Conservation (phyloP, 2,329 filamentous ascomycete genomes). For the Coniella vitis region DNA sequence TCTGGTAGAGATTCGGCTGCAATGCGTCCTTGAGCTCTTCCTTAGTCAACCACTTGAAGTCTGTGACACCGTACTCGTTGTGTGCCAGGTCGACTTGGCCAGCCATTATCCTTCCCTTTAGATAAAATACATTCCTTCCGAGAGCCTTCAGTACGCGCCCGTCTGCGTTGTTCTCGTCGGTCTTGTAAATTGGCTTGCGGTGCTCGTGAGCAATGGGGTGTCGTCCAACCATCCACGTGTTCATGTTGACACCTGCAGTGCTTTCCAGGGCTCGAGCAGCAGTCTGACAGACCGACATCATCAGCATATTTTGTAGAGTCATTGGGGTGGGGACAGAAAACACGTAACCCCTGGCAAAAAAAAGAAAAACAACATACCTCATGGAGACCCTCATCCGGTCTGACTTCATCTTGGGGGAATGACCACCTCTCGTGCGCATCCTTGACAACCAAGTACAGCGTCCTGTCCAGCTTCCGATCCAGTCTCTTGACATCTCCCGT, state of each 20-base stretch:
- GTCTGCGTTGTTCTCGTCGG: slow-evolving; percentile 32
- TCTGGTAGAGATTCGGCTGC: slow-evolving; percentile 60
- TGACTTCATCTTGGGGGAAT: slow-evolving; percentile 69
- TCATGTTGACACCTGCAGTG: slow-evolving; percentile 88
- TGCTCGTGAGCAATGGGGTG: slow-evolving; percentile 79
- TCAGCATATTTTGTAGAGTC: not conserved
- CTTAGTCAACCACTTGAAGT: slow-evolving; percentile 89
- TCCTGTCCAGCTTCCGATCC: slow-evolving; percentile 71
- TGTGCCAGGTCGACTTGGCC: slow-evolving; percentile 77
- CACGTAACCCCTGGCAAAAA: not conserved
- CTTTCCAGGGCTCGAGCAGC: slow-evolving; percentile 72
- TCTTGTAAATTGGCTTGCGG: slow-evolving; percentile 40
- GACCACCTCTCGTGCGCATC: slow-evolving; percentile 65
- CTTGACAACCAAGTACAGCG: slow-evolving; percentile 82
- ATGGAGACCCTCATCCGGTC: slow-evolving; percentile 69
- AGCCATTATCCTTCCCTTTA: slow-evolving; percentile 94
- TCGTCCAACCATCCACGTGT: slow-evolving; percentile 94
- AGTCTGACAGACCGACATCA: slow-evolving; percentile 46
- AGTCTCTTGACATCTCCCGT: slow-evolving; percentile 69
- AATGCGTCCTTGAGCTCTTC: slow-evolving; percentile 74
- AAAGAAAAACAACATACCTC: slow-evolving; percentile 52
- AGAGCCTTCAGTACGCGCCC: slow-evolving; percentile 24
- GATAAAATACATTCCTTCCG: slow-evolving; percentile 86
- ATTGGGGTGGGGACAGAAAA: not conserved
- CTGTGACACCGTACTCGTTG: slow-evolving; percentile 65